Conservation (phyloP, 73 alveolate species). For the Durusdinium trenchii region DNA sequence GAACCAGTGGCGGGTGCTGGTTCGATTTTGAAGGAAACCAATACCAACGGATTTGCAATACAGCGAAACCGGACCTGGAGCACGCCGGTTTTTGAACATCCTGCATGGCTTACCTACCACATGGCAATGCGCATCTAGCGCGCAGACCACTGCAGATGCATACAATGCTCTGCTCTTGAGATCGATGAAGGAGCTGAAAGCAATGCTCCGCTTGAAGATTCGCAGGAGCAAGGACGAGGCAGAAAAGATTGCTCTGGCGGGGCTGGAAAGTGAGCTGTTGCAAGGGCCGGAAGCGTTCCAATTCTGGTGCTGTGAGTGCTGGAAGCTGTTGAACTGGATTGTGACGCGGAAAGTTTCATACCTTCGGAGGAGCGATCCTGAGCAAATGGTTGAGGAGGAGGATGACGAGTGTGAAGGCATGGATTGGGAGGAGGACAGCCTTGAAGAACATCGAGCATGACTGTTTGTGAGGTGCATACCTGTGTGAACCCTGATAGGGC, state of each 20-base stretch:
- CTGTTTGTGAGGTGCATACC: too few relatives aligned
- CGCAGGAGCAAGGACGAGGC: neutral
- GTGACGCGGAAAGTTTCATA: neutral
- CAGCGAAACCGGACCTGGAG: slow-evolving; percentile 9
- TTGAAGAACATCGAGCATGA: too few relatives aligned
- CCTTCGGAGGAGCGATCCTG: neutral
- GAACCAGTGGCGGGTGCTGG: neutral
- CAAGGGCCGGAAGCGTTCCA: neutral
- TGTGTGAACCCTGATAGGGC: too few relatives aligned
- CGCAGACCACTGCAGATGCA: neutral
- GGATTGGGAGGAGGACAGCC: too few relatives aligned
- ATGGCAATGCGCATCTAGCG: neutral
- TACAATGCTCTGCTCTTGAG: neutral
- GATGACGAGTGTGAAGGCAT: too few relatives aligned
- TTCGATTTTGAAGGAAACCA: neutral
- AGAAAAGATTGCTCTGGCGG: neutral
- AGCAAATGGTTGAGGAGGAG: neutral
- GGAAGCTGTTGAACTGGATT: neutral
- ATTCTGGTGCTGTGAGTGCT: neutral
- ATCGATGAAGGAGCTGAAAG: neutral
- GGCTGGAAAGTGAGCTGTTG: neutral
- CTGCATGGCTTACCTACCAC: neutral
- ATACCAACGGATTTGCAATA: neutral
- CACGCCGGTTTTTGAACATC: neutral
- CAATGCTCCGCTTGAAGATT: neutral